These are phyloP conservation scores for Leishmania lainsoni DNA, from an alignment of 208 protist species.

Conservation along the genomic window DNA sequence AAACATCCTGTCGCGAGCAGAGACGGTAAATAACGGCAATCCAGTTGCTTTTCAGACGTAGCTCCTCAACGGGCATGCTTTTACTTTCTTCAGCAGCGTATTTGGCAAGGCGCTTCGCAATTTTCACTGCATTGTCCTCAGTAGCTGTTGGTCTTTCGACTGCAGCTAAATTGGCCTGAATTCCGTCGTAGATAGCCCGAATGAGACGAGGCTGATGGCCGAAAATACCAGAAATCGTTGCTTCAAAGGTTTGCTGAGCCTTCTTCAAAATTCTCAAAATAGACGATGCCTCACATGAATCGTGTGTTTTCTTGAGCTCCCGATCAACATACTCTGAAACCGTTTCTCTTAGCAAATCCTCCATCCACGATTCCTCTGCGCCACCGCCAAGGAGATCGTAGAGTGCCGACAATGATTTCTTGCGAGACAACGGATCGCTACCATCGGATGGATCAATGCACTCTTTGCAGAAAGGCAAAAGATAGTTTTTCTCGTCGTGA, in stretches of 20 bases:
- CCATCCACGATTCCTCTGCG: constrained; percentile 36
- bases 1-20: constrained; percentile 46
- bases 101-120: constrained; percentile 31
- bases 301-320: constrained; percentile 19
- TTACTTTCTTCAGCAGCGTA: constrained; percentile 30
- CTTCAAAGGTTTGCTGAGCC: constrained; percentile 22
- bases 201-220: constrained; percentile 17
- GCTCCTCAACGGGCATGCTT: constrained; percentile 17
- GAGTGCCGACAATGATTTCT: constrained; percentile 25
- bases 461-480: constrained; percentile 27
- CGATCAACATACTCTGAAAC: constrained; percentile 26
- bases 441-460: constrained; percentile 41
- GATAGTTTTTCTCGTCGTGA: constrained; percentile 48
- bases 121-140: constrained; percentile 25
- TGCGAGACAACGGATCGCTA: constrained; percentile 15
- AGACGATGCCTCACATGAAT: constrained; percentile 7
- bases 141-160: constrained; percentile 14
- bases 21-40: constrained; percentile 46
- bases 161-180: constrained; percentile 14
- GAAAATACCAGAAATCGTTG: constrained; percentile 27
- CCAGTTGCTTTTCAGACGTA: constrained; percentile 32
- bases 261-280: constrained; percentile 26
- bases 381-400: constrained; percentile 40
- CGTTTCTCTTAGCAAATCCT: constrained; percentile 28
- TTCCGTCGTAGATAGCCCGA: constrained; percentile 24